phyloP scores from a whole-genome alignment of 2,329 filamentous ascomycete species.

The Fusarium concolor region DNA sequence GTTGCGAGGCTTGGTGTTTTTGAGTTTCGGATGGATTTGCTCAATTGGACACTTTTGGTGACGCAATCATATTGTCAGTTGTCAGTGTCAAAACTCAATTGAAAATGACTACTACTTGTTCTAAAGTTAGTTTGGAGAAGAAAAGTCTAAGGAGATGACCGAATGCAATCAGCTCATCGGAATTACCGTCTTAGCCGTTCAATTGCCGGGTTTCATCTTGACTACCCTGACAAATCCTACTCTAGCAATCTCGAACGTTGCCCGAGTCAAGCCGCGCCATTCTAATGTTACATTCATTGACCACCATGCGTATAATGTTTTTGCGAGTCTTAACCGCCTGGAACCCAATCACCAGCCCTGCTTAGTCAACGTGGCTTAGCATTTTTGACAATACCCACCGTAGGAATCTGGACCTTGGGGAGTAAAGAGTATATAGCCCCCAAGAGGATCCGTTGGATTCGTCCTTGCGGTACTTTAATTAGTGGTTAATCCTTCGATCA shows the following conservation, averaged over 20 bases:
- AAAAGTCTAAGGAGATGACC: not conserved
- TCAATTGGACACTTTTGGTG: not conserved
- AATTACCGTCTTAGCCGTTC: not conserved
- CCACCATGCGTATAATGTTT: not conserved
- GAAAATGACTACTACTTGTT: not conserved
- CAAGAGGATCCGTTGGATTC: no score
- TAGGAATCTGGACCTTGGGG: not conserved
- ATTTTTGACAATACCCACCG: not conserved
- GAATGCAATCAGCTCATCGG: not conserved
- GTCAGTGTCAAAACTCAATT: not conserved
- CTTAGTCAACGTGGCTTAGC: not conserved
- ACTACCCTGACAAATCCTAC: not conserved
- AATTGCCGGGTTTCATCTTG: constrained; percentile 1
- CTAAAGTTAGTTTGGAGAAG: not conserved
- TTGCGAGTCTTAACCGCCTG: not conserved
- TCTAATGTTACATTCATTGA: not conserved
- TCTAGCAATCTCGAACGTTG: not conserved
- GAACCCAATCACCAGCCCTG: not conserved
- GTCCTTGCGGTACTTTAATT: no score
- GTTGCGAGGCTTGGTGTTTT: not conserved
- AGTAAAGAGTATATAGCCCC: not conserved
- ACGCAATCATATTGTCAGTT: no score
- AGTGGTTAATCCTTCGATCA: no score
- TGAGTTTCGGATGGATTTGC: constrained; percentile 2
- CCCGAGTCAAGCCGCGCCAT: not conserved